Conservation (phyloP, 208 protist species). For the Endotrypanum monterogeii region DNA sequence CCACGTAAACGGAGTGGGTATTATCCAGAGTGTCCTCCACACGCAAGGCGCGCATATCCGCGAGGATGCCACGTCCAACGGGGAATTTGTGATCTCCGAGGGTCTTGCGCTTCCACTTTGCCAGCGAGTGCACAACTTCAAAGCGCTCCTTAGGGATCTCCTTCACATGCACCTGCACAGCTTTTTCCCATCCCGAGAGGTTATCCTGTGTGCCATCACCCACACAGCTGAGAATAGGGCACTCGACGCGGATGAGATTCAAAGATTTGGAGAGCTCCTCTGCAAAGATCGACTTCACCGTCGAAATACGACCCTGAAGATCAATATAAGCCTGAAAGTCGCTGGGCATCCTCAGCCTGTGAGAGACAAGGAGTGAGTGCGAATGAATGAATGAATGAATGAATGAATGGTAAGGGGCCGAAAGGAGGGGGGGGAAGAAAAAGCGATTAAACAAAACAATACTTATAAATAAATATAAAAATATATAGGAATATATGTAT, state of each 20-base stretch:
- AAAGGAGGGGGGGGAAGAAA: background rate
- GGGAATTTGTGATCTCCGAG: constrained; percentile 81
- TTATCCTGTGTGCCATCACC: constrained; percentile 92
- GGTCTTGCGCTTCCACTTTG: constrained; percentile 93
- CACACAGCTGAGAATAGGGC: constrained; percentile 78
- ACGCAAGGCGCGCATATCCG: constrained; percentile 89
- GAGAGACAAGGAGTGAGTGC: background rate
- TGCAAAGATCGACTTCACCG: constrained; percentile 73
- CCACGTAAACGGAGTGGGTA: constrained; percentile 90
- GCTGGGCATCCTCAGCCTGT: constrained; percentile 28
- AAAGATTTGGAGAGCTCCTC: constrained; percentile 64
- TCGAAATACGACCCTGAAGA: constrained; percentile 72
- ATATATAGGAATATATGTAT: background rate
- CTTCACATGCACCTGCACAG: constrained; percentile 83
- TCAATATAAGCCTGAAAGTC: constrained; percentile 54
- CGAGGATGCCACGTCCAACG: constrained; percentile 74
- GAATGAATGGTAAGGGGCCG: background rate
- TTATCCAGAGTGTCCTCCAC: constrained; percentile 90
- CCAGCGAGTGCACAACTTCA: constrained; percentile 92
- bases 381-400: background rate
- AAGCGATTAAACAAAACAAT: background rate
- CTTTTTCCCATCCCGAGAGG: constrained; percentile 87
- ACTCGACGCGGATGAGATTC: constrained; percentile 77
- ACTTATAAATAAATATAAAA: background rate
- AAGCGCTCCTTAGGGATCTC: constrained; percentile 73